phyloP scores from a whole-genome alignment of 345 rosid species.

The Alliaria petiolata region DNA sequence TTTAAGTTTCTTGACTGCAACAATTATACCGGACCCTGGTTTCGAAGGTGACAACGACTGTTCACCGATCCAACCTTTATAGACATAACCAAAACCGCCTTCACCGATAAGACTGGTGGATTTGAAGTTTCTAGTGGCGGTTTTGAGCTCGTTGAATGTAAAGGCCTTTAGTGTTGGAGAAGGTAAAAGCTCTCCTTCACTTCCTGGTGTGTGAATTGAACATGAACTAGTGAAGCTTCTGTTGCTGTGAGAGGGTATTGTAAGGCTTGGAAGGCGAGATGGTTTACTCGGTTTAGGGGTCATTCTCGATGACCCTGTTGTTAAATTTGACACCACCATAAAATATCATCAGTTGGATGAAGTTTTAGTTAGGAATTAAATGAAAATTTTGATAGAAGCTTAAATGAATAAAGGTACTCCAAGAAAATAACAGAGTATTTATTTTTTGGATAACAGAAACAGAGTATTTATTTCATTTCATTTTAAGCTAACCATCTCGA shows the following conservation, averaged over 20 bases:
- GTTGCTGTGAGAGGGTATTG: constrained; percentile 54
- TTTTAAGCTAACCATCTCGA: background rate
- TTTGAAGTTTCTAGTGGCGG: constrained; percentile 89
- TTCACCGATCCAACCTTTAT: constrained; percentile 90
- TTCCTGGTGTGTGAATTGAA: constrained; percentile 50
- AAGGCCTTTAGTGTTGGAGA: constrained; percentile 81
- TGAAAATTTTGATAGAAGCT: background rate
- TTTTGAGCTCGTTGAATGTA: constrained; percentile 63
- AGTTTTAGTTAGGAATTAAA: background rate
- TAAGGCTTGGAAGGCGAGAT: constrained; percentile 54
- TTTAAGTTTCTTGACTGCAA: constrained; percentile 87
- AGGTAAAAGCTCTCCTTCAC: constrained; percentile 80
- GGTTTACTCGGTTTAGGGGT: constrained; percentile 55
- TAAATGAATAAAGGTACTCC: background rate
- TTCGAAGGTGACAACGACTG: constrained; percentile 56
- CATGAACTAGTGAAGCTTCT: constrained; percentile 45
- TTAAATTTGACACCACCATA: constrained; percentile 7
- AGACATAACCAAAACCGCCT: constrained; percentile 92
- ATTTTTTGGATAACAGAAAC: background rate
- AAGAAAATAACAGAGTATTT: background rate
- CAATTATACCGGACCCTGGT: constrained; percentile 85
- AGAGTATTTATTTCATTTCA: background rate
- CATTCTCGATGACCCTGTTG: constrained; percentile 49
- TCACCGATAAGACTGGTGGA: constrained; percentile 80
- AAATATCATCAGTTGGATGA: background rate